These are phyloP conservation scores for Parietaria judaica DNA, from an alignment of 306 rosid species.

Conservation along the genomic window DNA sequence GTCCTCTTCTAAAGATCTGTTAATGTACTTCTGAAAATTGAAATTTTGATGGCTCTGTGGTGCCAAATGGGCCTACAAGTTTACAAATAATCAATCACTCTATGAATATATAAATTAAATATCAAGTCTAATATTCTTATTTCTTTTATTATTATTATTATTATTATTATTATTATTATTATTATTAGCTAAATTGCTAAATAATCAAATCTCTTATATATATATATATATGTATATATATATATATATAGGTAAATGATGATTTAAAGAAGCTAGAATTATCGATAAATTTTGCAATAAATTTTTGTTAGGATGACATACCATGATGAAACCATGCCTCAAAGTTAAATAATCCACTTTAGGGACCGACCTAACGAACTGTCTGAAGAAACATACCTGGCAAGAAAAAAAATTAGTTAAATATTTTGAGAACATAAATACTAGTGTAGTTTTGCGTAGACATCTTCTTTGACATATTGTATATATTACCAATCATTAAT, in stretches of 20 bases:
- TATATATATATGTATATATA: too few species aligned
- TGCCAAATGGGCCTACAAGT: slow-evolving; percentile 78
- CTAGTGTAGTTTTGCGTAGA: background rate
- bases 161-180: too few species aligned
- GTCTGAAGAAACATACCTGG: slow-evolving; percentile 72
- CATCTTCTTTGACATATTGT: too few species aligned
- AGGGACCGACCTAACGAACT: slow-evolving; percentile 83
- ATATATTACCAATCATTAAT: too few species aligned
- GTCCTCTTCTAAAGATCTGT: slow-evolving; percentile 78
- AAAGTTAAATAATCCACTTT: slow-evolving; percentile 86
- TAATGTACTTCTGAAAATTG: slow-evolving; percentile 70
- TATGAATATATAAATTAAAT: too few species aligned
- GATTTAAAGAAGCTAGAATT: too few species aligned
- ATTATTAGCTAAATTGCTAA: too few species aligned
- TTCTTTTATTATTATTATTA: too few species aligned
- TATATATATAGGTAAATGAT: too few species aligned
- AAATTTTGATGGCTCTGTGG: slow-evolving; percentile 69
- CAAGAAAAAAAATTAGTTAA: background rate
- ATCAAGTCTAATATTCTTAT: too few species aligned
- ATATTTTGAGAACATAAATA: background rate
- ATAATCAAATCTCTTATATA: too few species aligned
- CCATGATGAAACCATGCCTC: slow-evolving; percentile 87
- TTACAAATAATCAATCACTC: background rate
- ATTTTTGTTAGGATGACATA: slow-evolving; percentile 14
- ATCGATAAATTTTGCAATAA: too few species aligned